Conservation (phyloP, 2,329 filamentous ascomycete species). For the Pseudogymnoascus sp. region DNA sequence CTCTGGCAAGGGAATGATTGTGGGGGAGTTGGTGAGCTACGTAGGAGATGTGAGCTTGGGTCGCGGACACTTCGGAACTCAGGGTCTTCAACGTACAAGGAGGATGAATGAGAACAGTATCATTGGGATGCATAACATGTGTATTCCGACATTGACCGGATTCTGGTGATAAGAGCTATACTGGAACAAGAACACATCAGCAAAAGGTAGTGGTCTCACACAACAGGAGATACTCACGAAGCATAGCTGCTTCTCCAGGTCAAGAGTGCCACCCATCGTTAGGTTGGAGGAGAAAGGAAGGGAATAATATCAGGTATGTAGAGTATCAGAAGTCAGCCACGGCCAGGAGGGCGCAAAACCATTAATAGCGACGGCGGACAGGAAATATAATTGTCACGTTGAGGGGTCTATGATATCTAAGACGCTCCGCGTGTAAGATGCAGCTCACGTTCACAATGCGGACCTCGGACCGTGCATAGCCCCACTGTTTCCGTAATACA, state of each 20-base stretch:
- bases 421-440: background rate
- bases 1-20: conserved; percentile 54
- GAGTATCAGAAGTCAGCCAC: background rate
- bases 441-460: background rate
- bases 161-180: conserved; percentile 82
- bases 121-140: conserved; percentile 70
- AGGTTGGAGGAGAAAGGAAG: background rate
- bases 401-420: conserved; percentile 1
- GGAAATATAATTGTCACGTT: background rate
- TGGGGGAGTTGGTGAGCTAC: conserved; percentile 54
- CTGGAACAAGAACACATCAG: conserved; percentile 36
- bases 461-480: background rate
- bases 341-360: background rate
- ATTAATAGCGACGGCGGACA: background rate
- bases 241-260: conserved; percentile 72
- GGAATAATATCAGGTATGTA: background rate
- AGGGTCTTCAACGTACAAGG: conserved; percentile 45
- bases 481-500: background rate
- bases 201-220: conserved; percentile 3
- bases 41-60: conserved; percentile 18
- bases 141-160: conserved; percentile 66
- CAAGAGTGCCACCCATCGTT: conserved; percentile 38
- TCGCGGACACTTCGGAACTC: conserved; percentile 6
- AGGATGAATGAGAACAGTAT: conserved; percentile 64
- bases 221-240: conserved; percentile 53